phyloP scores from a whole-genome alignment of 2,329 filamentous ascomycete species.

The Epichloe amarillans region DNA sequence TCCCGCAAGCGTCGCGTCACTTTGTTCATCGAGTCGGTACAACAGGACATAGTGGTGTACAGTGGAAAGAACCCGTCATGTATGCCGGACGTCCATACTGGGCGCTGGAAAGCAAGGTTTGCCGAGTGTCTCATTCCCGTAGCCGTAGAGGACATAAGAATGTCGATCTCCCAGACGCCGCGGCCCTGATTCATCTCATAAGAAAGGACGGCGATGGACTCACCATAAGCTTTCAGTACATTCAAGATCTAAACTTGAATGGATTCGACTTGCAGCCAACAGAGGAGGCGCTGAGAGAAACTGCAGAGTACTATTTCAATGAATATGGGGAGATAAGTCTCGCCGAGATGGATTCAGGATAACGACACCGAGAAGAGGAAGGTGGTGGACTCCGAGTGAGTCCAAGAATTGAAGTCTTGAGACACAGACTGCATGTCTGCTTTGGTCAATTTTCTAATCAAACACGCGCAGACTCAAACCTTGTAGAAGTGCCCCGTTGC shows the following conservation, averaged over 20 bases:
- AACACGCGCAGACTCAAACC: conserved; percentile 6
- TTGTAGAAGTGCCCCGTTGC: conserved; percentile 7
- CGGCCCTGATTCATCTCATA: conserved; percentile 8
- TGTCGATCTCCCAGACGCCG: conserved; percentile 8
- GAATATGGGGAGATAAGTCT: conserved; percentile 7
- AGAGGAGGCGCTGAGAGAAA: conserved; percentile 4
- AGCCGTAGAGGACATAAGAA: conserved; percentile 1
- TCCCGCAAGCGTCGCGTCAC: conserved; percentile 6
- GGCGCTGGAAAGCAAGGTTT: conserved; percentile 15
- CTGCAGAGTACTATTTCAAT: conserved; percentile 7
- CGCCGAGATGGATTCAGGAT: conserved; percentile 4
- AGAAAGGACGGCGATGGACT: neutral
- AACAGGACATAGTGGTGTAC: conserved; percentile 12
- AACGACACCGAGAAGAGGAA: neutral
- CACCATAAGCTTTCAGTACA: conserved; percentile 8
- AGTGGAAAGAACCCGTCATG: conserved; percentile 10
- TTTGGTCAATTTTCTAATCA: too few species aligned
- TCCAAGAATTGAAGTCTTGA: neutral
- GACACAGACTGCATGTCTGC: too few species aligned
- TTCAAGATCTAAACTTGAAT: conserved; percentile 7
- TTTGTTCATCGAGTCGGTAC: conserved; percentile 13
- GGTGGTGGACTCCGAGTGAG: neutral
- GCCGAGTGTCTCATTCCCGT: conserved; percentile 10
- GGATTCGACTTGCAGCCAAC: conserved; percentile 8
- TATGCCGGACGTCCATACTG: conserved; percentile 14